Evolutionary conservation across 2,329 filamentous ascomycete genomes (phyloP).

Genomic region (Sclerotinia minor): DNA sequence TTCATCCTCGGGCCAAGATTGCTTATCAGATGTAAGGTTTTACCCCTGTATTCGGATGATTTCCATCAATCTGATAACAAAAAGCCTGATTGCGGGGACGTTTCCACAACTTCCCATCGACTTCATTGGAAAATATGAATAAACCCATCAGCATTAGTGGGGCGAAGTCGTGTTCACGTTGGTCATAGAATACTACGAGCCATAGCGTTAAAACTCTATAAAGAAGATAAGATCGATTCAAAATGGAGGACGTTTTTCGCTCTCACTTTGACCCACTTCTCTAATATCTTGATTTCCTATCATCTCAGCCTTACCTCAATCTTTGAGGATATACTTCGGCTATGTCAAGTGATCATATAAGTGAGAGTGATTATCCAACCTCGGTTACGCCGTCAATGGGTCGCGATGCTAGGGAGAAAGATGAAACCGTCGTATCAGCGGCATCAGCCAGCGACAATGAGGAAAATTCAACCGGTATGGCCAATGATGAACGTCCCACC

Average conservation of each 20-base stretch:
- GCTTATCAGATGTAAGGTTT: conserved; percentile 18
- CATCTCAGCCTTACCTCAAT: neutral
- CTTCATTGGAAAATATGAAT: neutral
- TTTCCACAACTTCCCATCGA: neutral
- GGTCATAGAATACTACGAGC: conserved; percentile 4
- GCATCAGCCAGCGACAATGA: conserved; percentile 8
- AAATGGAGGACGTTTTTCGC: neutral
- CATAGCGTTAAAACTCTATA: neutral
- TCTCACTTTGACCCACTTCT: neutral
- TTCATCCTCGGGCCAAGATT: conserved; percentile 6
- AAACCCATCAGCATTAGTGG: neutral
- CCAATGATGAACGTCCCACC: neutral
- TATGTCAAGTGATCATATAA: conserved; percentile 5
- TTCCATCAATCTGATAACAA: conserved; percentile 19
- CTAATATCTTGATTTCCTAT: neutral
- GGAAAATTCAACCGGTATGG: neutral
- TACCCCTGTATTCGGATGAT: conserved; percentile 1
- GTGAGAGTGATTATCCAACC: neutral
- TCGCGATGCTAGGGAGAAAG: conserved; percentile 1
- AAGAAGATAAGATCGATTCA: neutral
- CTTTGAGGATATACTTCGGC: neutral
- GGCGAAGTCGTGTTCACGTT: neutral
- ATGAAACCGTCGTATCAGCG: conserved; percentile 4
- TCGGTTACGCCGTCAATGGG: neutral
- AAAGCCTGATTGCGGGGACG: conserved; percentile 2